phyloP scores from a whole-genome alignment of 2,329 filamentous ascomycete species.

The Rhexocercosporidium sp. region DNA sequence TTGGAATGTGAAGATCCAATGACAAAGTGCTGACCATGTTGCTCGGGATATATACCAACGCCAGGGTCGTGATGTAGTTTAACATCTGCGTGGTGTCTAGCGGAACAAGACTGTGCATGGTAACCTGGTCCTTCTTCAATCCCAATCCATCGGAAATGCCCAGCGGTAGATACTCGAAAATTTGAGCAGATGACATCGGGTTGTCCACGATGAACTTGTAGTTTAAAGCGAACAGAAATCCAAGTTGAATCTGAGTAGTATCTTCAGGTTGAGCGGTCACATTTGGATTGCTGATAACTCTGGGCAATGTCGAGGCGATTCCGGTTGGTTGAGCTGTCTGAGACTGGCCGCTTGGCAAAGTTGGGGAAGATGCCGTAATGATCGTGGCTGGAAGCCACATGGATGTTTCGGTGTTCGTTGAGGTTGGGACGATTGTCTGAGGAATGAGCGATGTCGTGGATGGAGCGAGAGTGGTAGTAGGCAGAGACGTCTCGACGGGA shows the following conservation, averaged over 20 bases:
- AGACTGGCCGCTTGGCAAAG: slow-evolving; percentile 23
- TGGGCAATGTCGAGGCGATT: slow-evolving; percentile 35
- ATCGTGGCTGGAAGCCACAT: slow-evolving; percentile 38
- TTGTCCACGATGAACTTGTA: slow-evolving; percentile 81
- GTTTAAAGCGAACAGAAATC: slow-evolving; percentile 80
- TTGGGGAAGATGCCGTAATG: slow-evolving; percentile 32
- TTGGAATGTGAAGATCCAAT: slow-evolving; percentile 72
- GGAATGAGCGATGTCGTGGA: slow-evolving; percentile 19
- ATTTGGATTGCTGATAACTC: slow-evolving; percentile 39
- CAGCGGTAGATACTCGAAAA: slow-evolving; percentile 78
- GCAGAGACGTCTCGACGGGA: slow-evolving; percentile 10
- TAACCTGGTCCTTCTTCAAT: slow-evolving; percentile 53
- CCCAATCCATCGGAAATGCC: slow-evolving; percentile 62
- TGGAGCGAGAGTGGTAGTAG: slow-evolving; percentile 19
- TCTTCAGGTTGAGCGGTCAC: slow-evolving; percentile 51
- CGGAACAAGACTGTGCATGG: slow-evolving; percentile 75
- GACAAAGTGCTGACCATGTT: slow-evolving; percentile 71
- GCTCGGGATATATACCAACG: slow-evolving; percentile 76
- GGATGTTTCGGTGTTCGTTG: slow-evolving; percentile 34
- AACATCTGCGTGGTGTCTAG: slow-evolving; percentile 72
- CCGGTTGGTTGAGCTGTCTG: slow-evolving; percentile 33
- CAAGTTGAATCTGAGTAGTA: slow-evolving; percentile 78
- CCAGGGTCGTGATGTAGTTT: slow-evolving; percentile 83
- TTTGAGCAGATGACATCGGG: slow-evolving; percentile 77
- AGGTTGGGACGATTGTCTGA: slow-evolving; percentile 33